Evolutionary conservation across 495 filamentous ascomycete genomes (phyloP).

Genomic region (Chlorociboria aeruginascens): DNA sequence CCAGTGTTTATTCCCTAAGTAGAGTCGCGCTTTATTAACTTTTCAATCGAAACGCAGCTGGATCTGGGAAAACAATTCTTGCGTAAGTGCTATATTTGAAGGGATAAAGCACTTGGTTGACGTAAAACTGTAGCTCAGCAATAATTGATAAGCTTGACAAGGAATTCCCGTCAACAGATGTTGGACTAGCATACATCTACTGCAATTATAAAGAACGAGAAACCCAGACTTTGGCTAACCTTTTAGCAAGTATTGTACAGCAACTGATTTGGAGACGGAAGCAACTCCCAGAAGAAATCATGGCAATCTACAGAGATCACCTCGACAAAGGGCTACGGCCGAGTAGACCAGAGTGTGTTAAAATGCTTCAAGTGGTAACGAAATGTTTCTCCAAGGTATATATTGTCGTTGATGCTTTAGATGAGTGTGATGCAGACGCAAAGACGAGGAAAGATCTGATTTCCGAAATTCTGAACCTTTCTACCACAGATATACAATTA

Average conservation of each 20-base stretch:
- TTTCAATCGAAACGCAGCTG: too few relatives aligned
- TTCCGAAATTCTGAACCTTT: neutral
- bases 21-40: too few relatives aligned
- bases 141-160: too few relatives aligned
- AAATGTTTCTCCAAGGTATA: slow-evolving; percentile 14
- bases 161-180: too few relatives aligned
- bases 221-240: slow-evolving; percentile 19
- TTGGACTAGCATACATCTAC: neutral
- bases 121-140: too few relatives aligned
- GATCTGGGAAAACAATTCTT: too few relatives aligned
- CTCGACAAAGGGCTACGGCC: neutral
- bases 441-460: neutral
- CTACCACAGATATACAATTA: too few relatives aligned
- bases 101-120: too few relatives aligned
- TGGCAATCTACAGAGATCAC: neutral
- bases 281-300: neutral
- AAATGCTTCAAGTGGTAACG: neutral
- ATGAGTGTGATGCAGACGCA: slow-evolving; percentile 21
- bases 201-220: slow-evolving; percentile 24
- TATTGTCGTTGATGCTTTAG: slow-evolving; percentile 27
- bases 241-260: slow-evolving; percentile 24
- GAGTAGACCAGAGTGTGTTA: neutral
- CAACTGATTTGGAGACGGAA: slow-evolving; percentile 19
- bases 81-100: too few relatives aligned
- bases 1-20: too few relatives aligned